These are phyloP conservation scores for Punica granatum DNA, from an alignment of 345 rosid genomes.

Conservation along the genomic window DNA sequence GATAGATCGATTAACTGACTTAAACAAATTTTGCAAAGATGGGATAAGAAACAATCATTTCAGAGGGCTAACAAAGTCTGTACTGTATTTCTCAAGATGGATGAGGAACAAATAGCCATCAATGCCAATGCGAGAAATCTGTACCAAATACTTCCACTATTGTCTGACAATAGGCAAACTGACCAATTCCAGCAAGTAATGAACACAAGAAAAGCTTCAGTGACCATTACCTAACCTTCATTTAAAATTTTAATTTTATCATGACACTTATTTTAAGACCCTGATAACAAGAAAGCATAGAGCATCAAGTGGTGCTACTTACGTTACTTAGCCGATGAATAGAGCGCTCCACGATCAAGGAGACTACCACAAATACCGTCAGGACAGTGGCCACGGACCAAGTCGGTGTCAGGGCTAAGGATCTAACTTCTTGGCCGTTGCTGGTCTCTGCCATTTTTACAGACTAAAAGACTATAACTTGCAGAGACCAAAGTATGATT, in stretches of 20 bases:
- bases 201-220: not conserved
- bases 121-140: not conserved
- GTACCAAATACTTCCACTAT: not conserved
- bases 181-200: not conserved
- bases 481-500: not conserved
- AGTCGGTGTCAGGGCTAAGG: conserved; percentile 79
- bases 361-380: conserved; percentile 74
- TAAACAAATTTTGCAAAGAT: not conserved
- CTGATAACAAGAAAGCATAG: not conserved
- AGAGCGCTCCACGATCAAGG: conserved; percentile 78
- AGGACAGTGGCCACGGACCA: conserved; percentile 97
- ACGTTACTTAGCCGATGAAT: conserved; percentile 71
- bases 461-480: not conserved
- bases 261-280: not conserved
- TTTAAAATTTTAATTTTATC: not conserved
- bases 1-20: not conserved
- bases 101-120: not conserved
- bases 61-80: not conserved
- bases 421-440: conserved; percentile 39
- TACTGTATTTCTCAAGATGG: not conserved
- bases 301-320: conserved; percentile 20
- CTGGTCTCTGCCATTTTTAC: conserved; percentile 12
- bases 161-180: not conserved
- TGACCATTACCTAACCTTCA: not conserved
- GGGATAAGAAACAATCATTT: not conserved